A percentile compares a stretch with the other conserved stretches of the same genome.
These are phyloP conservation scores for Glutinoglossum americanum DNA, from an alignment of 495 filamentous ascomycete species.

Conservation along the genomic window DNA sequence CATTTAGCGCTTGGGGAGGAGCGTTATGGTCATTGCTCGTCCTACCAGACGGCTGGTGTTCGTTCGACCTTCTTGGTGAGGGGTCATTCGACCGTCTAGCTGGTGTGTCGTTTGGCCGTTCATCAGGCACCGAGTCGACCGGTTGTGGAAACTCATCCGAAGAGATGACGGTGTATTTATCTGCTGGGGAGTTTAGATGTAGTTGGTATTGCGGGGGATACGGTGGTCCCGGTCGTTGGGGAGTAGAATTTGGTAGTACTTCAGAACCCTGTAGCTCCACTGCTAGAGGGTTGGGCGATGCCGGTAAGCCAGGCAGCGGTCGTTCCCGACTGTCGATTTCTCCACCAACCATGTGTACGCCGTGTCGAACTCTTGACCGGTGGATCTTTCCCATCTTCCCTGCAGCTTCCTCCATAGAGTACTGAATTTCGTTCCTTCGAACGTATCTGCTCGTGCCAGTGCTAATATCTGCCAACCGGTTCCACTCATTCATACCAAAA, in stretches of 20 bases:
- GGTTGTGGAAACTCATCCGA: constrained; percentile 33
- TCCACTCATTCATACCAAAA: constrained; percentile 98
- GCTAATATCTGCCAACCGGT: constrained; percentile 76
- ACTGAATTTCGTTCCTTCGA: constrained; percentile 44
- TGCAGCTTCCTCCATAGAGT: constrained; percentile 51
- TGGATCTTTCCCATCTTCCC: constrained; percentile 73
- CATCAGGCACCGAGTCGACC: constrained; percentile 14
- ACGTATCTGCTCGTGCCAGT: constrained; percentile 77
- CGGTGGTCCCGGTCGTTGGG: neutral
- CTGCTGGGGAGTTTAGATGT: constrained; percentile 17
- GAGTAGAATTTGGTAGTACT: constrained; percentile 12
- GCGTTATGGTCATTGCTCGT: constrained; percentile 18
- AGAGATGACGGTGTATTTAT: constrained; percentile 39
- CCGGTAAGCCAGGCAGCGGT: constrained; percentile 15
- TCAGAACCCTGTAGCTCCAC: constrained; percentile 45
- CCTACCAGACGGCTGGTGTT: constrained; percentile 15
- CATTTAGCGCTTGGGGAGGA: constrained; percentile 15
- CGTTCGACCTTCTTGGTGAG: constrained; percentile 13
- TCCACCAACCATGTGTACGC: constrained; percentile 7
- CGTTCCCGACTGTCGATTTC: constrained; percentile 10
- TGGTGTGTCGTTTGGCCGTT: neutral
- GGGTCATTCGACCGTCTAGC: constrained; percentile 5
- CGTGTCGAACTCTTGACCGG: constrained; percentile 32
- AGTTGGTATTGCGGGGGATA: constrained; percentile 9
- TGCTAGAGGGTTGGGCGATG: constrained; percentile 25